phyloP scores from a whole-genome alignment of 495 filamentous ascomycete species.

The Hypoxylon fuscum region DNA sequence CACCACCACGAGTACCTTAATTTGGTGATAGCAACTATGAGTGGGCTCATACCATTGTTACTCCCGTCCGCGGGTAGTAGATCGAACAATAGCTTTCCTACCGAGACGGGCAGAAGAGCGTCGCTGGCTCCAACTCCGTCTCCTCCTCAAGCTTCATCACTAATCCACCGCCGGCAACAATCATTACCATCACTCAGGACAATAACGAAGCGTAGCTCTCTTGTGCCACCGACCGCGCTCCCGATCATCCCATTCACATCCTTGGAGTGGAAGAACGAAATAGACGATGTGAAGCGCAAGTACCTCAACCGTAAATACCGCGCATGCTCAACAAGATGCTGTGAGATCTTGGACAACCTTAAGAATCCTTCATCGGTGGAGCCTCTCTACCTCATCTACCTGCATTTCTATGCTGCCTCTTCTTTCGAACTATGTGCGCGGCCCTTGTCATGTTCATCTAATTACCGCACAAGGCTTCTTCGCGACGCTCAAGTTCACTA shows the following conservation, averaged over 20 bases:
- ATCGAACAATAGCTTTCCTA: constrained; percentile 3
- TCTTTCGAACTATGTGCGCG: constrained; percentile 62
- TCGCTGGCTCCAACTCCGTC: constrained; percentile 10
- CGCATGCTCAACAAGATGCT: constrained; percentile 55
- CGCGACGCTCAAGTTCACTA: constrained; percentile 60
- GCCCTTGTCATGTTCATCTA: constrained; percentile 53
- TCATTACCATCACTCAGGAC: constrained; percentile 29
- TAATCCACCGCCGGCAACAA: constrained; percentile 36
- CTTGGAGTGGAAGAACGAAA: constrained; percentile 53
- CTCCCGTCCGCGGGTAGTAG: constrained; percentile 27
- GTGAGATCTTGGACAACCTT: constrained; percentile 56
- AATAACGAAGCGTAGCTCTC: constrained; percentile 13
- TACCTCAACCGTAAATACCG: constrained; percentile 56
- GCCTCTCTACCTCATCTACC: constrained; percentile 60
- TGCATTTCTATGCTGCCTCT: constrained; percentile 63
- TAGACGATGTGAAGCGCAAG: constrained; percentile 57
- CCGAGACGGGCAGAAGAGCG: constrained; percentile 20
- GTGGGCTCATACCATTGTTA: constrained; percentile 35
- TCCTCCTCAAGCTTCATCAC: constrained; percentile 5
- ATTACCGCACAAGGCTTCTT: constrained; percentile 55
- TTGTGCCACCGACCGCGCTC: constrained; percentile 10
- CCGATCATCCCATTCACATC: constrained; percentile 29
- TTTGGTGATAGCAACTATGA: constrained; percentile 25
- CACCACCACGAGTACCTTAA: neutral
- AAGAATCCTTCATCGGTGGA: constrained; percentile 52